phyloP scores from a whole-genome alignment of 23 red algal species.

The Pyropia haitanensis region DNA sequence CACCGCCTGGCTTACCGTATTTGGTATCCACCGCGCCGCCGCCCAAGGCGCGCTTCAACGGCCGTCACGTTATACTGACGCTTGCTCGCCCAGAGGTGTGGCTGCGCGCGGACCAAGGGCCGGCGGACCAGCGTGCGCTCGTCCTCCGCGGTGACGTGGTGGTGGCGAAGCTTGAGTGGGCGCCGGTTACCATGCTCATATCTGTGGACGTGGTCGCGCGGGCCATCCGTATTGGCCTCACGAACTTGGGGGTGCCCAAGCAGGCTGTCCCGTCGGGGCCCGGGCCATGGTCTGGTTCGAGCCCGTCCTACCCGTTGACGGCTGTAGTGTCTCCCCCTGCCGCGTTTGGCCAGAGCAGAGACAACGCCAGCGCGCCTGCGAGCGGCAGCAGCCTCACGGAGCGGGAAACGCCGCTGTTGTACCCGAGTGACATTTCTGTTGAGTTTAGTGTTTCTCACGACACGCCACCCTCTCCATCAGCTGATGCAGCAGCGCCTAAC shows the following conservation, averaged over 20 bases:
- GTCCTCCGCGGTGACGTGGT: conserved; percentile 53
- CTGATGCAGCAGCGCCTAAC: too few relatives aligned
- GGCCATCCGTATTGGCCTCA: conserved; percentile 41
- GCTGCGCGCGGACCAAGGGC: conserved; percentile 52
- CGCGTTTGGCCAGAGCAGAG: too few relatives aligned
- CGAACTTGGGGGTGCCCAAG: conserved; percentile 18
- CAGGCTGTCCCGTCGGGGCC: too few relatives aligned
- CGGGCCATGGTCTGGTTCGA: too few relatives aligned
- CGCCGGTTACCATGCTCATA: conserved; percentile 44
- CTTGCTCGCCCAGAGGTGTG: conserved; percentile 64
- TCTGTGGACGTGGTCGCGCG: conserved; percentile 41
- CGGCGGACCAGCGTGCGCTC: conserved; percentile 39
- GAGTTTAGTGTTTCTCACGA: conserved; percentile 14
- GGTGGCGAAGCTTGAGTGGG: conserved; percentile 63
- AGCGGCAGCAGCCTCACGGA: too few relatives aligned
- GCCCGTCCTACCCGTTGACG: too few relatives aligned
- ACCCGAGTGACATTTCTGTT: conserved; percentile 51
- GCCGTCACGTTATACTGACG: conserved; percentile 45
- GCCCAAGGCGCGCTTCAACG: conserved; percentile 47
- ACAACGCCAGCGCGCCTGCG: too few relatives aligned
- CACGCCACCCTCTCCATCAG: too few relatives aligned
- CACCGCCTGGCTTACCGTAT: conserved; percentile 63
- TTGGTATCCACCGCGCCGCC: conserved; percentile 50
- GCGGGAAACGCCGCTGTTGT: conserved; percentile 57
- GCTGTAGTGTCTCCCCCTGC: too few relatives aligned